Percentiles rank a stretch among this genome's conserved stretches.
phyloP scores from a whole-genome alignment of 2,329 filamentous ascomycete genomes.

The Fusarium sp. region DNA sequence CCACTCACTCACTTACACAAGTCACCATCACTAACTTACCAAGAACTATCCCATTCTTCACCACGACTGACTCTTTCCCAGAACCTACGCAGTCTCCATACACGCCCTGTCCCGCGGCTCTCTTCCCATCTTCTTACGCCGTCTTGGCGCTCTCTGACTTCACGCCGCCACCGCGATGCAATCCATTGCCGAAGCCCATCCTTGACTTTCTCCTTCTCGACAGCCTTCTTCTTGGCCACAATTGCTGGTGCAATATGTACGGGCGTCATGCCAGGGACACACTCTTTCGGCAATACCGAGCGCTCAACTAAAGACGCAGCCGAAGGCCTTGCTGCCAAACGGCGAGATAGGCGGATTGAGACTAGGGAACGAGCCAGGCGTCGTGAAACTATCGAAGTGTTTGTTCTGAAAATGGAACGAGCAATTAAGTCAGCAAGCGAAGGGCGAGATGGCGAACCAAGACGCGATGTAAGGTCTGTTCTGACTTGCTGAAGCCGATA shows the following conservation, averaged over 20 bases:
- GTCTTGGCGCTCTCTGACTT: slow-evolving; percentile 63
- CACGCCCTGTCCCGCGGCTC: slow-evolving; percentile 63
- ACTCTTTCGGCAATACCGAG: slow-evolving; percentile 73
- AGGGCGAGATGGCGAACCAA: slow-evolving; percentile 68
- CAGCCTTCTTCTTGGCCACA: slow-evolving; percentile 69
- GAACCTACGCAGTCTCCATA: slow-evolving; percentile 71
- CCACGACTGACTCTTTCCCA: slow-evolving; percentile 71
- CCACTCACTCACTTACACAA: slow-evolving; percentile 2
- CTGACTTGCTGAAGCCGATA: slow-evolving; percentile 70
- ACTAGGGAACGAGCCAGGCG: slow-evolving; percentile 71
- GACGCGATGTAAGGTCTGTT: slow-evolving; percentile 63
- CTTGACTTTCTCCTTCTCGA: slow-evolving; percentile 76
- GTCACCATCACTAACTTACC: slow-evolving; percentile 36
- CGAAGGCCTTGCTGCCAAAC: slow-evolving; percentile 69
- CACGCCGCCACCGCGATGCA: slow-evolving; percentile 65
- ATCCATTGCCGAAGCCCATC: slow-evolving; percentile 74
- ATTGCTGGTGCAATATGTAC: slow-evolving; percentile 67
- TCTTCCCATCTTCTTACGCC: slow-evolving; percentile 61
- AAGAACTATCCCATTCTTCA: slow-evolving; percentile 39
- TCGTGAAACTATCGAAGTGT: slow-evolving; percentile 73
- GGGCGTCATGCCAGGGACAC: slow-evolving; percentile 60
- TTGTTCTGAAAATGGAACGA: slow-evolving; percentile 74
- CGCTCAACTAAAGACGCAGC: slow-evolving; percentile 70
- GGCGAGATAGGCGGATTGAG: slow-evolving; percentile 72
- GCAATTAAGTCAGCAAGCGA: slow-evolving; percentile 70